Base-by-base conservation (phyloP, 768 basidiomycete species). In the Tulasnella calospora region DNA sequence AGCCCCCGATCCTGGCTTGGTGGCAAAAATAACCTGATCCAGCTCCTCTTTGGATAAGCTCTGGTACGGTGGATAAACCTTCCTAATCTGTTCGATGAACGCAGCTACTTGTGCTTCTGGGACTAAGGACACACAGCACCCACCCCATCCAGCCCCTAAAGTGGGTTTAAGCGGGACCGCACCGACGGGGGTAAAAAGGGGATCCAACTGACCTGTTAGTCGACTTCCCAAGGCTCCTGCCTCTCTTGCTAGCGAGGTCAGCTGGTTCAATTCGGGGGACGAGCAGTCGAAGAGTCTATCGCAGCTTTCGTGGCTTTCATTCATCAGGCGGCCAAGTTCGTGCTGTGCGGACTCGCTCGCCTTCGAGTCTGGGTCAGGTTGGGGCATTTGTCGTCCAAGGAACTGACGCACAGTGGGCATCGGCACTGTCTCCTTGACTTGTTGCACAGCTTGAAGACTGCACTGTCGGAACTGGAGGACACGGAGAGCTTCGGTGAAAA, bases 101-200 rank as follows among this genome's bases (percentile, higher is more conserved):
- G 81, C 79, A 0, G 88, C 87, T 2, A 93, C 92, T 67, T 88
- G 81, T 27, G 85, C 83, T 82, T 92, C 91, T 9, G 89, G 87
- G 21, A 96, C 91, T 27, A 96, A 88, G 9, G 93, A 94, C 30
- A 96, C 92, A 0, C 92, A 92, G 82, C 94, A 95, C 7, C 95
- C 95, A 47, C 95, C 95, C 94, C 94, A 97, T 4, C 94, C 94
- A 0, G 94, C 94, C 38, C 93, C 92, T 93, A 79, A 5, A 71
- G 61, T 78, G n/a, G 55, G 46, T 0, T 51, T 51, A 44, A 61
- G 55, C 46, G 38, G 33, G 27, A 67, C 61, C 12, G 0, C 17
- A 67, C 61, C 61, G 33, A 33, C 30, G 61, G 33, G 61, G 61
- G 61, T 13, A 67, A 30, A 67, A 67, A 35, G 27, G 61, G 61